Conservation (phyloP, 2,329 filamentous ascomycete genomes). For the Colletotrichum shisoi region DNA sequence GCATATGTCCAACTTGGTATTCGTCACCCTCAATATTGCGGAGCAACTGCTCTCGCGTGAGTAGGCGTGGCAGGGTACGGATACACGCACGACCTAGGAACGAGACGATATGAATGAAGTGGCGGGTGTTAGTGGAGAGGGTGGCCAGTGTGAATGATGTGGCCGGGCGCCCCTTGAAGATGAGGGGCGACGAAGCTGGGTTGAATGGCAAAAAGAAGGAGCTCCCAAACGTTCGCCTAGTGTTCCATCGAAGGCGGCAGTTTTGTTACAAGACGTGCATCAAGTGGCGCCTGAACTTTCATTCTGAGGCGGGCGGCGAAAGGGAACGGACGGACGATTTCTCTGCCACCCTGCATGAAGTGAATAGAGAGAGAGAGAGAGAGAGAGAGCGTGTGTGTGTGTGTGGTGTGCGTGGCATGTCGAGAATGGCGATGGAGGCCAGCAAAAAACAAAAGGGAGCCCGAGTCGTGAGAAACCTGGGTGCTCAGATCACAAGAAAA, state of each 20-base stretch:
- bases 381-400: background rate
- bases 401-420: background rate
- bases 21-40: constrained; percentile 24
- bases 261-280: constrained; percentile 51
- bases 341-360: background rate
- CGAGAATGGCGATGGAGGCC: background rate
- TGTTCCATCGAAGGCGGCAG: constrained; percentile 44
- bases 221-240: constrained; percentile 43
- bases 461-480: constrained; percentile 27
- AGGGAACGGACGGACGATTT: constrained; percentile 12
- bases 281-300: constrained; percentile 48
- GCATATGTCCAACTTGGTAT: constrained; percentile 6
- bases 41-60: background rate
- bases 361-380: constrained; percentile 3
- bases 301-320: constrained; percentile 29
- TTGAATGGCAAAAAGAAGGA: constrained; percentile 30
- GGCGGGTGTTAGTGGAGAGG: constrained; percentile 7
- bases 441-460: constrained; percentile 34
- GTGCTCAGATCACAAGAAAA: constrained; percentile 10
- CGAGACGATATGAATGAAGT: background rate
- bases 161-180: constrained; percentile 20
- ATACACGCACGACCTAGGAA: background rate
- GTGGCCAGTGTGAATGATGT: constrained; percentile 7
- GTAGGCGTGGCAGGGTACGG: background rate
- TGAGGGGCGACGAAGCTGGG: constrained; percentile 15